phyloP scores from a whole-genome alignment of 345 rosid genomes.

The Boechera divaricarpa region DNA sequence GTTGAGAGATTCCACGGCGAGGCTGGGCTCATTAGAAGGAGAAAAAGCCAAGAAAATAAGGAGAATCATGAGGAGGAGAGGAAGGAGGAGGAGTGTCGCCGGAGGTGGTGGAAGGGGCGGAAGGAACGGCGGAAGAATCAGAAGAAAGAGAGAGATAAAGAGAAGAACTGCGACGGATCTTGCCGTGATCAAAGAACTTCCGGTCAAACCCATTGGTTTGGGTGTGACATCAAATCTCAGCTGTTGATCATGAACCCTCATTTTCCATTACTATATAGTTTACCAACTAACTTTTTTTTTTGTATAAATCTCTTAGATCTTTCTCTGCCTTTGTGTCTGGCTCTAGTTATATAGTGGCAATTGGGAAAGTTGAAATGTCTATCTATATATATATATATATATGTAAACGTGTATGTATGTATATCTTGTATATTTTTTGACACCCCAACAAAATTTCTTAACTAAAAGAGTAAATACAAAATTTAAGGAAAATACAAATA shows the following conservation, averaged over 20 bases:
- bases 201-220: slow-evolving; percentile 38
- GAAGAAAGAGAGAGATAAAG: slow-evolving; percentile 37
- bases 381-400: slow-evolving; percentile 7
- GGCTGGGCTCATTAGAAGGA: slow-evolving; percentile 43
- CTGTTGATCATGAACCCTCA: slow-evolving; percentile 34
- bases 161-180: slow-evolving; percentile 43
- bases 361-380: slow-evolving; percentile 37
- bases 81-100: slow-evolving; percentile 40
- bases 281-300: background rate
- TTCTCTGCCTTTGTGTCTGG: slow-evolving; percentile 14
- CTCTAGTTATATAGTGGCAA: slow-evolving; percentile 32
- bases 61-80: slow-evolving; percentile 45
- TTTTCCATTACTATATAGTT: slow-evolving; percentile 23
- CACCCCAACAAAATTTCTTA: background rate
- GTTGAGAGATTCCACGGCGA: slow-evolving; percentile 37
- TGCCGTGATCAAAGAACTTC: slow-evolving; percentile 39
- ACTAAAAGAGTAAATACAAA: background rate
- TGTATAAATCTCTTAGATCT: slow-evolving; percentile 7
- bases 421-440: slow-evolving; percentile 10
- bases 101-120: slow-evolving; percentile 50
- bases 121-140: slow-evolving; percentile 44
- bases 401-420: slow-evolving; percentile 5
- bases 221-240: slow-evolving; percentile 39
- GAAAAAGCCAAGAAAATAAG: slow-evolving; percentile 45
- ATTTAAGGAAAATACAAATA: background rate